Conservation (phyloP, 2,329 filamentous ascomycete genomes). For the Aspergillus novofumigatus region DNA sequence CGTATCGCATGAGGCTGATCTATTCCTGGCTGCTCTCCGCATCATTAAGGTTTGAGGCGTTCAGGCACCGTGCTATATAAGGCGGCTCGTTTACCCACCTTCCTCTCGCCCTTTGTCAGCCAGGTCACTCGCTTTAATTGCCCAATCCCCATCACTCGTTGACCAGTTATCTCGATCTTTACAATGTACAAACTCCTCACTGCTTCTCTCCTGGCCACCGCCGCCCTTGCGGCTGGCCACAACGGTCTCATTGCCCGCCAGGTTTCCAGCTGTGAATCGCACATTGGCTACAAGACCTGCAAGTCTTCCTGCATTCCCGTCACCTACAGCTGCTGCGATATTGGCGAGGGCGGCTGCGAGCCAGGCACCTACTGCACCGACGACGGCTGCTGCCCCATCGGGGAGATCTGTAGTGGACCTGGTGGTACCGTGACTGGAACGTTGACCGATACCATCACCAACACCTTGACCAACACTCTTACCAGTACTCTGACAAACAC, state of each 20-base stretch:
- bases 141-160: not conserved
- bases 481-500: not conserved
- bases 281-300: not conserved
- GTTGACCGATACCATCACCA: conserved; percentile 1
- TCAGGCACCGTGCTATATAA: no score
- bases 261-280: not conserved
- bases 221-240: not conserved
- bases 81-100: no score
- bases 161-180: not conserved
- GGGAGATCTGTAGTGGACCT: conserved; percentile 1
- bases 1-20: not conserved
- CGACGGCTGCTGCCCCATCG: conserved; percentile 4
- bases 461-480: not conserved
- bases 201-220: not conserved
- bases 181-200: not conserved
- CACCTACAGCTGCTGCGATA: conserved; percentile 3
- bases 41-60: no score
- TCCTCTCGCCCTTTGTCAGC: no score
- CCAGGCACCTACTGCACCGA: conserved; percentile 1
- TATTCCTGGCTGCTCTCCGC: not conserved
- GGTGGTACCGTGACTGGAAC: conserved; percentile 2
- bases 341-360: not conserved
- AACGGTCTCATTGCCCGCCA: not conserved
- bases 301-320: not conserved
- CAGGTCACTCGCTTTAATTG: not conserved